A percentile compares a stretch with the other conserved stretches of the same genome.
These are phyloP conservation scores for Pichia sp. DNA, from an alignment of 1,139 yeast genomes.

Conservation along the genomic window DNA sequence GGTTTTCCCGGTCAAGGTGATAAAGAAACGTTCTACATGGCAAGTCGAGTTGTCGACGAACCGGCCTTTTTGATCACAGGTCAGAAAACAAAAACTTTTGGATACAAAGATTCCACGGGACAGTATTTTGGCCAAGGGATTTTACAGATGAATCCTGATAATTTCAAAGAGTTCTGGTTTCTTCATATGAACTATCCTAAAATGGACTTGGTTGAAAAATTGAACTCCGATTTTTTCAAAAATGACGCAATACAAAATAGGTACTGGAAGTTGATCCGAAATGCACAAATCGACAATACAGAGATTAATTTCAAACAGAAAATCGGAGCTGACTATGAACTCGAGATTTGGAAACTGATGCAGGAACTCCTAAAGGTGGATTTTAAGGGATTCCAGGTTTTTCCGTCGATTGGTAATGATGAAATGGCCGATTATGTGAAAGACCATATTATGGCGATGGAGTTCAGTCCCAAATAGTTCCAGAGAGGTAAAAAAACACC, in stretches of 20 bases:
- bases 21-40: conserved; percentile 24
- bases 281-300: conserved; percentile 20
- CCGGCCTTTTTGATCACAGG: conserved; percentile 21
- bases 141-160: conserved; percentile 22
- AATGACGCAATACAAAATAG: conserved; percentile 10
- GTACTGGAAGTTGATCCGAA: conserved; percentile 19
- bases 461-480: too few relatives aligned
- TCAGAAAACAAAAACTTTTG: conserved; percentile 22
- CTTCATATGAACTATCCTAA: conserved; percentile 25
- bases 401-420: conserved; percentile 18
- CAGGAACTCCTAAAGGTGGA: conserved; percentile 16
- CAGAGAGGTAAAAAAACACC: too few relatives aligned
- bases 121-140: conserved; percentile 23
- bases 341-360: conserved; percentile 19
- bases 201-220: conserved; percentile 15
- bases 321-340: conserved; percentile 19
- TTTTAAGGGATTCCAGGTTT: conserved; percentile 20
- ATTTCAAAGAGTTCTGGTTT: conserved; percentile 17
- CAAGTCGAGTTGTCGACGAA: conserved; percentile 22
- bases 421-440: conserved; percentile 19
- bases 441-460: background rate
- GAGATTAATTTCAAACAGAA: conserved; percentile 13
- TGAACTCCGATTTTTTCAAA: conserved; percentile 13
- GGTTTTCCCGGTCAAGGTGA: conserved; percentile 28
- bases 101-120: conserved; percentile 18